Evolutionary conservation across 495 filamentous ascomycete genomes (phyloP), one percentile per base, ranked within the genome.

Genomic region (Penicillium bialowiezense): DNA sequence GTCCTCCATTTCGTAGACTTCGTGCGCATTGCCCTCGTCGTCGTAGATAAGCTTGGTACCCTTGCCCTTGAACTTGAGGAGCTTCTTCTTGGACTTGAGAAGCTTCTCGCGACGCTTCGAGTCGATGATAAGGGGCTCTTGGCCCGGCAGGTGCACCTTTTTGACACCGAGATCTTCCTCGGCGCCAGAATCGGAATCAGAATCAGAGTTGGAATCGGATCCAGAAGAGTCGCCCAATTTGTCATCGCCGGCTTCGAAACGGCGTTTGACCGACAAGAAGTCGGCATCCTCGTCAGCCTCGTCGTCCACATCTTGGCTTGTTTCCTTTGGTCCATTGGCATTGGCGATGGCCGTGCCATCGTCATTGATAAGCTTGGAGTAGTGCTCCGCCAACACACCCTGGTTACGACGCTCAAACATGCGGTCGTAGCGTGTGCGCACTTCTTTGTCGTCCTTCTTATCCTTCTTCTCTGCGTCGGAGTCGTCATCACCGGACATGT

Each of bases 401-500:
- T 96, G 91, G 69, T 97, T 96, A 50, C 84, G 85, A 52, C 93
- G 76, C 71, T 96, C 92, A 58, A 96, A 95, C 91, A 97, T 96
- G 50, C 91, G 89, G 60, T 97, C 89, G 62, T 92, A 91, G 67
- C 93, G 96, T 18, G 93, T 97, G 36, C 89, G 79, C 5, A 91
- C 88, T 68, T 87, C 82, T 62, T 83, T 87, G 55, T 74, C 75
- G 45, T 69, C 73, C 58, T 77, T 78, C 55, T 74, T 74, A 47
- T 66, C 68, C 44, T 70, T 71, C 38, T 69, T 71, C 19, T 61
- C 73, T n/a, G 74, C 79, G 24, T 79, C 81, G 24, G 74, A 75
- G 12, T 76, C 81, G 21, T 79, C 75, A 8, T 70, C 80, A 44
- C 74, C 74, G 12, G 75, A 74, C 15, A 70, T 35, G 15, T 71